Evolutionary conservation across 1,139 yeast genomes (phyloP).

Genomic region (Hemisphaericaspora xylanilytica): DNA sequence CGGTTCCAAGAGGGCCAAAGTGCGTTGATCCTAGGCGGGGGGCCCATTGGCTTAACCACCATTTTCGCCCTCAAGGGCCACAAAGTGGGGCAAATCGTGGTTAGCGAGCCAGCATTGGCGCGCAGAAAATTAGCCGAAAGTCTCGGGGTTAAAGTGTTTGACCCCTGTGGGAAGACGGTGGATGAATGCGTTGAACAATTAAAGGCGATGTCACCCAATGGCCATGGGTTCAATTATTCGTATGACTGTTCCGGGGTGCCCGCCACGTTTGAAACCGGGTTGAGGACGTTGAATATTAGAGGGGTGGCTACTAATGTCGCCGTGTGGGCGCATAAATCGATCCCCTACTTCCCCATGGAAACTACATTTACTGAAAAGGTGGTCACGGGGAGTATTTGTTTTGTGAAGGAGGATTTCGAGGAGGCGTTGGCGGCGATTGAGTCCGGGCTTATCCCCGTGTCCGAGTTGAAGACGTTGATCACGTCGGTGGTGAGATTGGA

Average conservation of each 20-base stretch:
- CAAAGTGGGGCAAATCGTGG: slow-evolving; percentile 51
- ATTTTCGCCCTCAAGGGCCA: slow-evolving; percentile 56
- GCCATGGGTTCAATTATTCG: slow-evolving; percentile 54
- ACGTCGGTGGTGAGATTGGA: slow-evolving; percentile 34
- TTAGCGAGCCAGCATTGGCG: slow-evolving; percentile 59
- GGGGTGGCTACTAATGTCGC: slow-evolving; percentile 67
- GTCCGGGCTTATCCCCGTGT: slow-evolving; percentile 24
- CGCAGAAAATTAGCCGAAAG: slow-evolving; percentile 53
- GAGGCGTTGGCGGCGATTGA: slow-evolving; percentile 35
- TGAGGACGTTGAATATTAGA: slow-evolving; percentile 52
- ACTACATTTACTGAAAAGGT: slow-evolving; percentile 37
- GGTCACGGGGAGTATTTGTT: slow-evolving; percentile 43
- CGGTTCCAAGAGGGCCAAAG: slow-evolving; percentile 41
- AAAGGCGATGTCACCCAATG: slow-evolving; percentile 39
- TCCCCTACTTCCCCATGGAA: slow-evolving; percentile 37
- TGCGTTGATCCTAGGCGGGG: slow-evolving; percentile 55
- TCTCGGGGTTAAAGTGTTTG: slow-evolving; percentile 47
- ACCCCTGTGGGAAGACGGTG: slow-evolving; percentile 40
- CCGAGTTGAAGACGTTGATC: slow-evolving; percentile 27
- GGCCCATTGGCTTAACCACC: slow-evolving; percentile 61
- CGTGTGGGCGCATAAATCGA: slow-evolving; percentile 44
- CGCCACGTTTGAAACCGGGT: slow-evolving; percentile 50
- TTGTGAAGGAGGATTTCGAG: slow-evolving; percentile 35
- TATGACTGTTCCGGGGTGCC: slow-evolving; percentile 65
- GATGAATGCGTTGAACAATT: slow-evolving; percentile 31